Evolutionary conservation across 345 rosid species (phyloP).

Genomic region (Jatropha curcas): DNA sequence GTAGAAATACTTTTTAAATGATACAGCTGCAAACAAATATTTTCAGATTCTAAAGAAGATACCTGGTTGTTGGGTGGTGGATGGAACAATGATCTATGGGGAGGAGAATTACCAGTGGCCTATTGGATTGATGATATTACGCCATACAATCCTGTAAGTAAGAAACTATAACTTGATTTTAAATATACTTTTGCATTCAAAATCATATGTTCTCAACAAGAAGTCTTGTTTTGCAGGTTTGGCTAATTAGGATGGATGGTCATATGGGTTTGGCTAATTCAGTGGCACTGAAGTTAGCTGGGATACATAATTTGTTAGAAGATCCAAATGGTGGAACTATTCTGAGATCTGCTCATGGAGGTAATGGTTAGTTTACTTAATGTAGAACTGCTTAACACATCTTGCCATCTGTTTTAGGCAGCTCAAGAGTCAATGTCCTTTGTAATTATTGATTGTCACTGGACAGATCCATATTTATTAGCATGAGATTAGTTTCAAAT

Average conservation of each 20-base stretch:
- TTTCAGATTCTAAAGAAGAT: slow-evolving; percentile 56
- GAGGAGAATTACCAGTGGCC: slow-evolving; percentile 78
- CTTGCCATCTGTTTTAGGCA: neutral
- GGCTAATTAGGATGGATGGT: slow-evolving; percentile 87
- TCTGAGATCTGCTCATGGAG: slow-evolving; percentile 55
- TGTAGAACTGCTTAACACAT: neutral
- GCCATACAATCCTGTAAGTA: slow-evolving; percentile 79
- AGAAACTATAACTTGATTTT: slow-evolving; percentile 19
- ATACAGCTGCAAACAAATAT: neutral
- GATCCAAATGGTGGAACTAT: slow-evolving; percentile 81
- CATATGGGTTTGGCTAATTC: slow-evolving; percentile 94
- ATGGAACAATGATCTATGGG: slow-evolving; percentile 98
- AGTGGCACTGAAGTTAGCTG: slow-evolving; percentile 64
- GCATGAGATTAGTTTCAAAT: neutral
- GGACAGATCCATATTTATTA: neutral
- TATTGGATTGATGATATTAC: slow-evolving; percentile 86
- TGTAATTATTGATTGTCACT: neutral
- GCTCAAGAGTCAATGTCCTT: neutral
- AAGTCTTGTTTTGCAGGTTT: slow-evolving; percentile 50
- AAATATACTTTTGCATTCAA: neutral
- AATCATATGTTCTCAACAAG: neutral
- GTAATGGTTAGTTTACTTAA: slow-evolving; percentile 34
- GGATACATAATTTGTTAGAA: slow-evolving; percentile 50
- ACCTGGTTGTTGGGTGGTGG: slow-evolving; percentile 92
- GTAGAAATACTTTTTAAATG: slow-evolving; percentile 4